Percentiles rank a stretch among this genome's conserved stretches.
These are phyloP conservation scores for Psidium friedrichsthalianum DNA, from an alignment of 345 rosid species.

Conservation along the genomic window DNA sequence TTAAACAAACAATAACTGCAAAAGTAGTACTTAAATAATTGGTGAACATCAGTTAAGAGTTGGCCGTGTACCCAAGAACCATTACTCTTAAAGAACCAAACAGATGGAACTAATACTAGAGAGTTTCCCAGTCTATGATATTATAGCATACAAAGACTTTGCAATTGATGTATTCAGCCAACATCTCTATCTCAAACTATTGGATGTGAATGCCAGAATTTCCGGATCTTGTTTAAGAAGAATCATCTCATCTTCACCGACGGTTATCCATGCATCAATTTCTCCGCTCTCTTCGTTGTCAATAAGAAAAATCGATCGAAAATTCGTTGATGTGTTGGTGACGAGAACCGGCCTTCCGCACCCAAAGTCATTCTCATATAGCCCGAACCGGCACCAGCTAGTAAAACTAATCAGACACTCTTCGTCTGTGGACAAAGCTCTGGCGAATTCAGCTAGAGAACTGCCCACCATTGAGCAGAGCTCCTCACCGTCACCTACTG, in stretches of 20 bases:
- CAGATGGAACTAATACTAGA: neutral
- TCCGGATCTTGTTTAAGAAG: neutral
- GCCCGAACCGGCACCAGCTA: conserved; percentile 21
- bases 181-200: neutral
- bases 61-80: neutral
- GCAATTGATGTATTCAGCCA: neutral
- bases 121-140: neutral
- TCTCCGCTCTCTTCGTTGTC: conserved; percentile 24
- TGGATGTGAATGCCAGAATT: neutral
- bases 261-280: conserved; percentile 40
- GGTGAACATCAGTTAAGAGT: neutral
- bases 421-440: neutral
- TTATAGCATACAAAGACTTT: neutral
- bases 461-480: neutral
- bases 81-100: neutral
- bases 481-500: neutral
- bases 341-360: conserved; percentile 45
- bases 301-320: conserved; percentile 15
- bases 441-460: neutral
- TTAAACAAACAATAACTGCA: neutral
- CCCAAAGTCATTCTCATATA: conserved; percentile 42
- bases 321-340: conserved; percentile 11
- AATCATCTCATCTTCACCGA: neutral
- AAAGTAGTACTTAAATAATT: neutral
- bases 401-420: conserved; percentile 4